A percentile compares a stretch with the other conserved stretches of the same genome.
Conservation (phyloP, 2,329 filamentous ascomycete species). For the Trichoderma sp. region DNA sequence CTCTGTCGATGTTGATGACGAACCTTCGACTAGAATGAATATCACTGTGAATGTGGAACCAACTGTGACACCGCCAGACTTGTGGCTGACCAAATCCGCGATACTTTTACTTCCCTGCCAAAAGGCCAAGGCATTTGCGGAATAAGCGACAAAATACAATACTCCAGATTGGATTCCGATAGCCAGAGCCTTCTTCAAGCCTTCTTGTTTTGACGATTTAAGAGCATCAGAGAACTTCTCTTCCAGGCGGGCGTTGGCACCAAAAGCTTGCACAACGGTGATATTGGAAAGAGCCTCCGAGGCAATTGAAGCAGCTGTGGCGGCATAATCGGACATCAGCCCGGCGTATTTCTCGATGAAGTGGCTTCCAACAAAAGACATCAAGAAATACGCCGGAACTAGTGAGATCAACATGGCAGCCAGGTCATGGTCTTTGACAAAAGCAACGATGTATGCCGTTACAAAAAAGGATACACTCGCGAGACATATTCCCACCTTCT, state of each 20-base stretch:
- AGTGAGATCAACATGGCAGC: constrained; percentile 60
- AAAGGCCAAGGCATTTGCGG: constrained; percentile 65
- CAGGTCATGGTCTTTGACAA: constrained; percentile 58
- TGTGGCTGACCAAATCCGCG: constrained; percentile 31
- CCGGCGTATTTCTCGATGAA: constrained; percentile 50
- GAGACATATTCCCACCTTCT: constrained; percentile 63
- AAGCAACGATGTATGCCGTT: constrained; percentile 62
- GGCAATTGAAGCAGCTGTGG: constrained; percentile 55
- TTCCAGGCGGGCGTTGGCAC: constrained; percentile 54
- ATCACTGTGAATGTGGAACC: constrained; percentile 58
- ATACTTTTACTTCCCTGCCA: constrained; percentile 60
- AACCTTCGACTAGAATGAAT: constrained; percentile 54
- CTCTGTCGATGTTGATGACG: constrained; percentile 8
- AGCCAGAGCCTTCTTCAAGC: constrained; percentile 57
- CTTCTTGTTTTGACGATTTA: constrained; percentile 49
- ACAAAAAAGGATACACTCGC: constrained; percentile 61
- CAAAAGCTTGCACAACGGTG: constrained; percentile 57
- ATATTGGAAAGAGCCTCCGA: constrained; percentile 57
- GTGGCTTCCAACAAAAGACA: constrained; percentile 53
- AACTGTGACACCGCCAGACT: constrained; percentile 40
- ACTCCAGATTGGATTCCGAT: constrained; percentile 60
- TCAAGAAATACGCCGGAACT: constrained; percentile 56
- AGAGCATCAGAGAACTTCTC: constrained; percentile 44
- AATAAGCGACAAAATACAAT: constrained; percentile 67
- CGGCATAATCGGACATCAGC: constrained; percentile 47